Evolutionary conservation across 768 basidiomycete species (phyloP).

Genomic region (Serendipita sp.): DNA sequence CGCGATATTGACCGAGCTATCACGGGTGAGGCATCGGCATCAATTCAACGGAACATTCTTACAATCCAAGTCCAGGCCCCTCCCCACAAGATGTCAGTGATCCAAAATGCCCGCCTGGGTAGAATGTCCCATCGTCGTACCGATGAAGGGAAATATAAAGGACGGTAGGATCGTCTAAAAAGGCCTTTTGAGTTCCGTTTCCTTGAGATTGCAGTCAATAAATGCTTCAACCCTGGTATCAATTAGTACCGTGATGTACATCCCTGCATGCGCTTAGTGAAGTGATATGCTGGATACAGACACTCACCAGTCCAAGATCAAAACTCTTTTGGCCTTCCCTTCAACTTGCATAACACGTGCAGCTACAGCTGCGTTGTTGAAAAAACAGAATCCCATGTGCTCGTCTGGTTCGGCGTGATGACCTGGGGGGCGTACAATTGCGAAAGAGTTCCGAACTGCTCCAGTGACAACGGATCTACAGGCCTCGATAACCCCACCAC

Average conservation of each 20-base stretch:
- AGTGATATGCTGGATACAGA: not conserved
- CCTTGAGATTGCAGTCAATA: constrained; percentile 30
- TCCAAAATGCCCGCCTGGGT: constrained; percentile 86
- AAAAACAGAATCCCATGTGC: constrained; percentile 99
- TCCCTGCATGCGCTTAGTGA: constrained; percentile 41
- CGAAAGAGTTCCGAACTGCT: constrained; percentile 72
- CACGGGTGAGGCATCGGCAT: not conserved
- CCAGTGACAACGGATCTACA: constrained; percentile 70
- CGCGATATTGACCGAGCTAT: constrained; percentile 86
- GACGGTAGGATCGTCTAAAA: constrained; percentile 82
- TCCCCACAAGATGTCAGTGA: constrained; percentile 74
- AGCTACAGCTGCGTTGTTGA: constrained; percentile 95
- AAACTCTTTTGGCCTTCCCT: constrained; percentile 56
- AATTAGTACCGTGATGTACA: constrained; percentile 67
- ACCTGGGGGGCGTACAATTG: constrained; percentile 92
- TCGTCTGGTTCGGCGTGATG: constrained; percentile 98
- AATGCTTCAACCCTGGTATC: not conserved
- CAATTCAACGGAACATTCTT: constrained; percentile 20
- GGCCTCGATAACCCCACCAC: constrained; percentile 90
- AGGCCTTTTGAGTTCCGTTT: constrained; percentile 93
- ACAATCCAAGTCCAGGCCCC: constrained; percentile 76
- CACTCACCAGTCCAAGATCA: constrained; percentile 90
- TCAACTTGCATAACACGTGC: constrained; percentile 61
- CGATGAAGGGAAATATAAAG: constrained; percentile 92
- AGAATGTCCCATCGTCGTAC: constrained; percentile 82